Base-by-base conservation (phyloP, 2,329 filamentous ascomycete genomes). In the Sporothrix mexicana region DNA sequence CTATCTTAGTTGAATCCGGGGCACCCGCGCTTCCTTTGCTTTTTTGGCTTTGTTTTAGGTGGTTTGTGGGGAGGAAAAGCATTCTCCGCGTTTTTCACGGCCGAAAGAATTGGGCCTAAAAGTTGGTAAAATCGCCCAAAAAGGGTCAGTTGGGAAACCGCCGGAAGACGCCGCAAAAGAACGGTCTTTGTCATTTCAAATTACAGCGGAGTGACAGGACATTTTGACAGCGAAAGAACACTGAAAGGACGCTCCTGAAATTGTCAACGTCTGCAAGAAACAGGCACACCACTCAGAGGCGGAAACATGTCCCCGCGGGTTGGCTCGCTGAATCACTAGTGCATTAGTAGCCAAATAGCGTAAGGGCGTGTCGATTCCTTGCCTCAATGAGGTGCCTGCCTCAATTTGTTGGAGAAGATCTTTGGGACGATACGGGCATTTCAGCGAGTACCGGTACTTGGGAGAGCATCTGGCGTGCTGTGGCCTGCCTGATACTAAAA, bases 1-100 rank as follows among this genome's bases (percentile, higher is more conserved):
- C 30, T 36, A 23, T 17, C 17, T 36, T 45, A 43, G 36, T 41
- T 55, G 20, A 69, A 69, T 69, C 67, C 41, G 67, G 67, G 67
- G 51, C 51, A 45, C 36, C 67, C 67, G 51, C 51, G 51, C 49
- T 57, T 36, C 30, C 30, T 36, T 36, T 36, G 30, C 67, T 20
- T 23, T 23, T 57, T 57, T 25, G 67, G 51, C 51, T 43, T 55
- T 69, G 25, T 45, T 30, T 36, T 66, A 36, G 64, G 45, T 23
- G 30, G 62, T 51, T 51, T 67, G 64, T 36, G 64, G 23, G 49
- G 67, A 59, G 51, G 67, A 69, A 69, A 69, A 57, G 51, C 67
- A 69, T 57, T 69, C 67, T 69, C 67, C 67, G 67, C 51, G 17
- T 67, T 67, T 36, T 51, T 43, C 10, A 25, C 61, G 61, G 61